These are phyloP conservation scores for Naganishia onofrii DNA, from an alignment of 768 basidiomycete genomes.

Conservation along the genomic window DNA sequence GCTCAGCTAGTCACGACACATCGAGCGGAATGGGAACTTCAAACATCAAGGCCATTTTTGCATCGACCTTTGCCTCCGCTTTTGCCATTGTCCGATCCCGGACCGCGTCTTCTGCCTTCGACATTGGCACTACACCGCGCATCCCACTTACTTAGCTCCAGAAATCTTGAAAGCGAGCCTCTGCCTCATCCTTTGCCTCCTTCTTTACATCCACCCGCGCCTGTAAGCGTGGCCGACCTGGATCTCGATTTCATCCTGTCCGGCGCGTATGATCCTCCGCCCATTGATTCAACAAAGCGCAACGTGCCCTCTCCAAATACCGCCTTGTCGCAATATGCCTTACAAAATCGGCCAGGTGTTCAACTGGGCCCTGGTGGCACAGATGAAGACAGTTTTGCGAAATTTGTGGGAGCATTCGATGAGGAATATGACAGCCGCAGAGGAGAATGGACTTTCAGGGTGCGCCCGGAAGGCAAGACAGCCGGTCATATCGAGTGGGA, in stretches of 20 bases:
- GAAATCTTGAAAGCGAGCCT: slow-evolving; percentile 47
- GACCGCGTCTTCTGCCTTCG: slow-evolving; percentile 49
- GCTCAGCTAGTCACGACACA: background rate
- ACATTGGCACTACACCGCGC: slow-evolving; percentile 50
- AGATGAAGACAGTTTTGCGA: slow-evolving; percentile 52
- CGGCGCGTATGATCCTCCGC: slow-evolving; percentile 38
- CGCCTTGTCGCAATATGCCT: slow-evolving; percentile 8
- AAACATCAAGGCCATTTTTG: slow-evolving; percentile 6
- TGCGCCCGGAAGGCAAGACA: slow-evolving; percentile 30
- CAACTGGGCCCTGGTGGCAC: slow-evolving; percentile 42
- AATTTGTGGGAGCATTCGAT: slow-evolving; percentile 53
- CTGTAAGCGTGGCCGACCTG: slow-evolving; percentile 52
- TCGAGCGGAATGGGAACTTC: background rate
- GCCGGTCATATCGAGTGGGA: slow-evolving; percentile 40
- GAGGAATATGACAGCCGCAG: slow-evolving; percentile 52
- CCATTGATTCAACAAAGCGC: slow-evolving; percentile 12
- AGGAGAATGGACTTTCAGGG: slow-evolving; percentile 52
- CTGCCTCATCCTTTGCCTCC: slow-evolving; percentile 51
- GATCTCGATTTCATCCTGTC: slow-evolving; percentile 54
- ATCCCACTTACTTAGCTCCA: slow-evolving; percentile 46
- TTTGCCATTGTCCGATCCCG: slow-evolving; percentile 50
- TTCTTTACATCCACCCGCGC: slow-evolving; percentile 49
- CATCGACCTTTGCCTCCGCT: slow-evolving; percentile 47
- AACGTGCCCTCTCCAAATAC: slow-evolving; percentile 6
- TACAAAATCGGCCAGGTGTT: slow-evolving; percentile 36